Conservation (phyloP, 1,284 basidiomycete genomes). For the Trametes pubescens region DNA sequence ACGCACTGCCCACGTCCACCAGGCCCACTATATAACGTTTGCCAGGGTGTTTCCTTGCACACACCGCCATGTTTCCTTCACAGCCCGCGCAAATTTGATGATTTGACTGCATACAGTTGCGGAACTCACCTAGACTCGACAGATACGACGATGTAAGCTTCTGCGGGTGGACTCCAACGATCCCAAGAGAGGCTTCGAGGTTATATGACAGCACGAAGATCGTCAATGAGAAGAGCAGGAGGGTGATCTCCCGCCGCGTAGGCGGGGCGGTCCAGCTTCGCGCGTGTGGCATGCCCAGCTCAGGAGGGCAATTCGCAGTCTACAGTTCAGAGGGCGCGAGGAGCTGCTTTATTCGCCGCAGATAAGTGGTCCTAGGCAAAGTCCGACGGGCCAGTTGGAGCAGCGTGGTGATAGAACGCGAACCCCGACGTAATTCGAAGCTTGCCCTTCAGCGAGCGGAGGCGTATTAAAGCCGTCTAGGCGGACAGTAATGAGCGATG, state of each 20-base stretch:
- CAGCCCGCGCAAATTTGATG: background rate
- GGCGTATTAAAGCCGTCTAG: conserved; percentile 19
- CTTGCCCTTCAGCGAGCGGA: background rate
- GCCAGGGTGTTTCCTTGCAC: no score
- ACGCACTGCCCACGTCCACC: background rate
- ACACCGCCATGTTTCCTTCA: background rate
- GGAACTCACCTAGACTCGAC: conserved; percentile 35
- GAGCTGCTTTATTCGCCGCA: background rate
- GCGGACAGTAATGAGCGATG: conserved; percentile 5
- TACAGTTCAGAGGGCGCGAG: background rate
- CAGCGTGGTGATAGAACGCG: conserved; percentile 20
- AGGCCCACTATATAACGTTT: no score
- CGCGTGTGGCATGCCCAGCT: conserved; percentile 38
- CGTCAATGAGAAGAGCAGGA: conserved; percentile 65
- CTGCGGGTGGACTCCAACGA: conserved; percentile 53
- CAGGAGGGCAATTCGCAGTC: background rate
- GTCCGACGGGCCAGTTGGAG: conserved; percentile 14
- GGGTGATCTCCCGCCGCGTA: conserved; percentile 67
- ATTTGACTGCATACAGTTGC: background rate
- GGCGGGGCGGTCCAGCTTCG: conserved; percentile 67
- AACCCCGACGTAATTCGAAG: conserved; percentile 11
- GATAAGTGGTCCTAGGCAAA: background rate
- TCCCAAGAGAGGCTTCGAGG: conserved; percentile 62
- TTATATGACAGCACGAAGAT: conserved; percentile 74
- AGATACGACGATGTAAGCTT: conserved; percentile 40